Base-by-base conservation (phyloP, 768 basidiomycete genomes). In the Xerocomus spinulosus region DNA sequence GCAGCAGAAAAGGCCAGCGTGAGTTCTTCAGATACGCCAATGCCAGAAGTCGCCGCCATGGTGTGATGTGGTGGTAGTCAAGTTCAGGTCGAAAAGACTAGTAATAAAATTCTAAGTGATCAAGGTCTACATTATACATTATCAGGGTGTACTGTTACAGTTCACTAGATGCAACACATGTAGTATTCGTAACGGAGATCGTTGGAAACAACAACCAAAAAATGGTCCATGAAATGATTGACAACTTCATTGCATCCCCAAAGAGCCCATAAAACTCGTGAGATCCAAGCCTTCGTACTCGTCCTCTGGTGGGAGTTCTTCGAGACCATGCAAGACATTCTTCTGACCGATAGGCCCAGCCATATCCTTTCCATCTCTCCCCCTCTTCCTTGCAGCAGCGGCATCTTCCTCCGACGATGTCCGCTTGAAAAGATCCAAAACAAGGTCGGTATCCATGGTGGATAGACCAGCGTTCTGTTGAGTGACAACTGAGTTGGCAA, bases 361-460 rank as follows among this genome's bases (percentile, higher is more conserved):
- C n/a, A 67, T 48, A 46, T 83, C 78, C 52, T 72, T 81, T 24
- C 70, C 70, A 45, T 79, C 83, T 37, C 77, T 74, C 24, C 73
- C 62, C 3, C 74, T 74, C 51, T 78, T 82, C 46, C 76, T 73
- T 26, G 75, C 73, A 3, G 74, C 69, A 0, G 75, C 73, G 20
- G 79, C 78, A 51, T 91, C 90, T 49, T 90, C 89, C 45, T 89
- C 86, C 32, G 75, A 70, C 9, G 82, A 81, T 10, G 90, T 91
- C 26, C 81, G 83, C 55, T 72, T 77, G 78, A 99, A 98, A 30
- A 99, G 77, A 66, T 98, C 96, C 21, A 99, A 73, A 20, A 99
- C 94, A 46, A 93, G 83, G 62, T 97, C 93, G 0, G 96, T 98
- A 60, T 95, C 94, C 94, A 99, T 98, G 2, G 92, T 92, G 1